Evolutionary conservation across 208 protist species (phyloP), one percentile per base, ranked within the genome.

Genomic region (Kentomonas sorsogonicus): DNA sequence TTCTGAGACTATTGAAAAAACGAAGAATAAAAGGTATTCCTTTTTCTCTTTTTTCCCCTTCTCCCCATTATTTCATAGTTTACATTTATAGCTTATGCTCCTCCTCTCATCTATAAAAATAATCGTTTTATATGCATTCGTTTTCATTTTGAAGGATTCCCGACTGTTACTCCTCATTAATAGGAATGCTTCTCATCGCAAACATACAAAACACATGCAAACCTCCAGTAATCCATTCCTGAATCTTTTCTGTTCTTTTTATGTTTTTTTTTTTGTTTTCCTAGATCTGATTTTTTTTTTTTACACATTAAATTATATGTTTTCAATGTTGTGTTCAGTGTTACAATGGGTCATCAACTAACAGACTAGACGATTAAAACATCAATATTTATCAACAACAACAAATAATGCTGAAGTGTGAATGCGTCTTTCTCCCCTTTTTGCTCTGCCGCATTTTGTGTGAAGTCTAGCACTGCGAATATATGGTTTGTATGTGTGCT

Each of bases 91-190:
- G n/a, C n/a, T n/a, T n/a, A n/a, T 47, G 5, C 38, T 41, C 38
- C 38, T 16, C 38, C 16, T 41, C 16, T 41, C 38, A 41, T 41
- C 38, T 41, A 18, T 41, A 41, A 41, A 41, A 41, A 41, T 41
- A 41, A 41, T 18, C 18, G 11, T 40, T 53, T 23, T 66, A 15
- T 27, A 18, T 57, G 15, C 53, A 16, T 61, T 5, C 57, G 7
- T 61, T 10, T 61, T 31, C 44, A 27, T 61, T 16, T 61, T 29
- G 47, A 41, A 58, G 36, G 46, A 30, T 60, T 18, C 16, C 11
- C 16, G 38, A 18, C 16, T 41, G 16, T 18, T 16, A 41, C 11
- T 18, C 16, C 38, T 18, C 16, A 41, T 18, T 41, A 41, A 41
- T 41, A 41, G 16, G 11, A 11, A 41, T 41, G 16, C 11, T 41